Base-by-base conservation (phyloP, 140 eudicot species). In the Ambrosia hybrid region DNA sequence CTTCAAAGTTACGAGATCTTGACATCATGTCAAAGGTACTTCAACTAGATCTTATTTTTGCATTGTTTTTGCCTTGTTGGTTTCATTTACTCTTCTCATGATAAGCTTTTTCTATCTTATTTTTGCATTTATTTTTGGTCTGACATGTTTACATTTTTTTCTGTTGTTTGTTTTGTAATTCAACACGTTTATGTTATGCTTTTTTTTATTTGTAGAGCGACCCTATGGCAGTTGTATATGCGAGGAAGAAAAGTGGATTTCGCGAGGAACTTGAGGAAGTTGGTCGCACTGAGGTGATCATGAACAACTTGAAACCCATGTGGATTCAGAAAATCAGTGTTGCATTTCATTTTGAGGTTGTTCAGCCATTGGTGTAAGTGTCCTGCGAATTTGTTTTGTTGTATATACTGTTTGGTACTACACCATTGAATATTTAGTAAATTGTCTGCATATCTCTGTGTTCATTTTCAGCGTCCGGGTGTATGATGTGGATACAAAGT, bases 221-320 rank as follows among this genome's bases (percentile, higher is more conserved):
- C 84, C 99, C 97, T 9, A 94, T 94, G 89, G 90, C 91, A 45
- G 89, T 94, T 39, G 89, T 85, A 49, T 94, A 79, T 73, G 62
- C 68, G 64, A 86, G 83, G 85, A 90, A 66, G 82, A 83, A 76
- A 74, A 87, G 85, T 68, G 97, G 97, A 67, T 81, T 61, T 56
- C 77, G 88, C 39, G 87, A 90, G 74, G 96, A 94, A 81, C 79
- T 90, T 37, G 87, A 90, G 74, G 96, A 94, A 81, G 79, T 94
- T 79, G 99, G 99, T 46, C 92, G 97, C 11, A 88, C 99, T 16
- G 99, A 94, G 77, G 97, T 94, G 68, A 83, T 94, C 80, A 85
- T 90, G 96, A 90, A 94, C 88, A 84, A 60, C 75, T 76, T 94
- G 72, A 77, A 94, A 74, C 99, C 99, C 59, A 48, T 38, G 55